phyloP scores from a whole-genome alignment of 164 flowering plant genomes.

The Magnolia changhungtana region DNA sequence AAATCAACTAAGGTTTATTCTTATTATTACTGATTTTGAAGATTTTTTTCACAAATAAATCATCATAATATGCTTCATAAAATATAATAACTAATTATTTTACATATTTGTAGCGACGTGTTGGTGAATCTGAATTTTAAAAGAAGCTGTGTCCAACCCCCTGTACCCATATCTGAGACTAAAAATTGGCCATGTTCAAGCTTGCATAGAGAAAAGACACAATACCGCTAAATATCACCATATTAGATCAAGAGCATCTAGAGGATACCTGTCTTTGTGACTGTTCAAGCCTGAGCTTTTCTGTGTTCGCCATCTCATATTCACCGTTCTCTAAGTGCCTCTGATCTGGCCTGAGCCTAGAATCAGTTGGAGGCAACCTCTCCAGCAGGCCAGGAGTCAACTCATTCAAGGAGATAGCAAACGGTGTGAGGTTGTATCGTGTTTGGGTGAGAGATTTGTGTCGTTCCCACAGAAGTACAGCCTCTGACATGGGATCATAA shows the following conservation, averaged over 20 bases:
- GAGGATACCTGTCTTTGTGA: constrained; percentile 77
- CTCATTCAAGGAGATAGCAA: constrained; percentile 92
- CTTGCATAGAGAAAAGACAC: too few relatives aligned
- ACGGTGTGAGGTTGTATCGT: constrained; percentile 92
- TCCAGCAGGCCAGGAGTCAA: constrained; percentile 69
- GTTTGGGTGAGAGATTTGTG: constrained; percentile 70
- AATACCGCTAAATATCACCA: too few relatives aligned
- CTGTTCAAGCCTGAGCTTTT: constrained; percentile 93
- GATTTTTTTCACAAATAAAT: too few relatives aligned
- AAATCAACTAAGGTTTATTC: too few relatives aligned
- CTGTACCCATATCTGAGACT: too few relatives aligned
- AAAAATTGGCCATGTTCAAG: too few relatives aligned
- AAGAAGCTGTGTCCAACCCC: too few relatives aligned
- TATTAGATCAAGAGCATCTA: neutral
- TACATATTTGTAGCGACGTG: too few relatives aligned
- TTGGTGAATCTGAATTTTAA: too few relatives aligned
- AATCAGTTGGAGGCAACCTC: constrained; percentile 91
- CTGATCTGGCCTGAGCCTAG: constrained; percentile 96
- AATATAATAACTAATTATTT: too few relatives aligned
- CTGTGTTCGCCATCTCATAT: constrained; percentile 89
- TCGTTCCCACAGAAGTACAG: constrained; percentile 91
- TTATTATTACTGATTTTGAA: too few relatives aligned
- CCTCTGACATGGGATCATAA: constrained; percentile 96
- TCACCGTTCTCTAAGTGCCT: constrained; percentile 91
- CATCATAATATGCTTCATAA: too few relatives aligned